Percentiles rank a stretch among this genome's conserved stretches.
Evolutionary conservation across 2,329 filamentous ascomycete genomes (phyloP).

Genomic region (Fusarium sp.): DNA sequence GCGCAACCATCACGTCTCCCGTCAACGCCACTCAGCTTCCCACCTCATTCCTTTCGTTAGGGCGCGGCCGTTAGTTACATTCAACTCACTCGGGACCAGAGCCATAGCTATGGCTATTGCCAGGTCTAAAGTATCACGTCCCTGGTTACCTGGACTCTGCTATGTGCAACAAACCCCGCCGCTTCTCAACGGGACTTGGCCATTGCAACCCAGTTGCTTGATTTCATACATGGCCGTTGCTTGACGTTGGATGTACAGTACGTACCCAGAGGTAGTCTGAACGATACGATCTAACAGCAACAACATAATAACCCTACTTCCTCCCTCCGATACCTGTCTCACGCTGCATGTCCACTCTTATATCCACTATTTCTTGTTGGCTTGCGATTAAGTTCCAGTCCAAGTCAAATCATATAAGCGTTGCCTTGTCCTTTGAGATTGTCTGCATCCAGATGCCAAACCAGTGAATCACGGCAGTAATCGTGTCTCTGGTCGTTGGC

Average conservation of each 20-base stretch:
- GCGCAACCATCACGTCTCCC: slow-evolving; percentile 42
- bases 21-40: slow-evolving; percentile 39
- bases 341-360: slow-evolving; percentile 25
- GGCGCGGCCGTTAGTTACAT: slow-evolving; percentile 42
- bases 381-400: slow-evolving; percentile 37
- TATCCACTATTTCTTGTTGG: slow-evolving; percentile 28
- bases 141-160: slow-evolving; percentile 30
- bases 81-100: slow-evolving; percentile 7
- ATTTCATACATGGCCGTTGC: slow-evolving; percentile 21
- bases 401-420: slow-evolving; percentile 35
- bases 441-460: neutral
- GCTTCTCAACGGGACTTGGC: slow-evolving; percentile 15
- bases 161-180: slow-evolving; percentile 43
- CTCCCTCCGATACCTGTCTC: slow-evolving; percentile 39
- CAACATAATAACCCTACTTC: slow-evolving; percentile 28
- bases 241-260: slow-evolving; percentile 11
- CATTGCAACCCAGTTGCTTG: slow-evolving; percentile 28
- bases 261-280: neutral
- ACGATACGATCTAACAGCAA: slow-evolving; percentile 5
- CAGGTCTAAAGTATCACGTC: slow-evolving; percentile 28
- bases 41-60: slow-evolving; percentile 43
- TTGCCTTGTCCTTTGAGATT: slow-evolving; percentile 21
- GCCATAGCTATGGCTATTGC: neutral
- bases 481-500: slow-evolving; percentile 29
- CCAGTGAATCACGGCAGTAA: slow-evolving; percentile 14